Base-by-base conservation (phyloP, 441 rosid genomes). In the Gossypium armourianum region DNA sequence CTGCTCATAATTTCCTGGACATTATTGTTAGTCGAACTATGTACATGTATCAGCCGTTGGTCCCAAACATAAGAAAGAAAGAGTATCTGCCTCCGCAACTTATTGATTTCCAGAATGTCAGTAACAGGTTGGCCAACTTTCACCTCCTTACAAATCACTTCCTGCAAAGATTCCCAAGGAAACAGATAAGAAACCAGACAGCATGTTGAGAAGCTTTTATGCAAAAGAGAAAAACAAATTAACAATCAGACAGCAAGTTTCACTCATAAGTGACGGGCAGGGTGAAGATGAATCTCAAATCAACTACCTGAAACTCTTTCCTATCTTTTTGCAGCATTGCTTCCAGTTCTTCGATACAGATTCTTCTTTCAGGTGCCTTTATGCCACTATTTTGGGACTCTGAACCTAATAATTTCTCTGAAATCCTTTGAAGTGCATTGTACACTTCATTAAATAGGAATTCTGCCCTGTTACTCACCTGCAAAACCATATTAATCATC, bases 81-180 rank as follows among this genome's bases (percentile, higher is more conserved):
- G 60, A 87, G 82, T 55, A 89, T 73, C 79, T 83, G 83, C 75
- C 88, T 82, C 73, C 86, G 78, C 63, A 87, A 76, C 68, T 82
- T 83, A 67, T 89, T 87, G 71, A 89, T 76, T 84, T 87, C 86
- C 64, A 89, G 91, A 80, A 89, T 83, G 77, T 89, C 94, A 72
- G 81, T 70, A 53, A 70, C 76, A 75, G 81, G 81, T 66, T 76
- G 79, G 73, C 83, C 87, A 75, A 76, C 74, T 68, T 64, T 82
- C 55, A 26, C 71, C 52, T 79, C 83, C 75, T 70, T 74, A 28
- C n/a, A 65, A 68, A 81, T 58, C 54, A 74, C 78, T 71, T 81
- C 83, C 61, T 57, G 81, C 53, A 87, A 73, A 59, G 79, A 83
- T 71, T 87, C 91, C 94, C 87, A 77, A 75, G 77, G 71, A 70